Conservation (phyloP, 164 flowering plant genomes). For the Vitis labrusca region DNA sequence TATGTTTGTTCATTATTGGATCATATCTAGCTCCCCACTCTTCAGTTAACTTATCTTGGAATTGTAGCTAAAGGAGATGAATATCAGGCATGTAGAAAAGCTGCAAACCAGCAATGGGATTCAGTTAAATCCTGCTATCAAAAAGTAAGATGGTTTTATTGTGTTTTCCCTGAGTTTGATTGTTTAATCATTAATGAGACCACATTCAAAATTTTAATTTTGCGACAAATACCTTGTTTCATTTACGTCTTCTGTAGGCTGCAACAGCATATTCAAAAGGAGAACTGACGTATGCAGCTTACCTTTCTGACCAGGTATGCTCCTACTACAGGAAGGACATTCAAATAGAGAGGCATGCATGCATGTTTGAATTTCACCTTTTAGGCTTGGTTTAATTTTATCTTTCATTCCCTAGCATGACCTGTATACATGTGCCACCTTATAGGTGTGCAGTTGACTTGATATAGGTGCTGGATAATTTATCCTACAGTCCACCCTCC, state of each 20-base stretch:
- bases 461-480: no score
- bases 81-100: constrained; percentile 57
- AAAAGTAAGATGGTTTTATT: constrained; percentile 46
- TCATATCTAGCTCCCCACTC: background rate
- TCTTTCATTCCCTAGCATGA: background rate
- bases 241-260: constrained; percentile 52
- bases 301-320: constrained; percentile 82
- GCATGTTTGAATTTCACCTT: background rate
- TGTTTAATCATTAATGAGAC: background rate
- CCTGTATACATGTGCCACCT: background rate
- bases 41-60: constrained; percentile 9
- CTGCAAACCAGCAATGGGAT: constrained; percentile 72
- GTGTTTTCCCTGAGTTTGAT: background rate
- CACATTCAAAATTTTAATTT: background rate
- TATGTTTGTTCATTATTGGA: background rate
- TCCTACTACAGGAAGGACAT: background rate
- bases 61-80: constrained; percentile 71
- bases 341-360: background rate
- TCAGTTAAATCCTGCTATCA: constrained; percentile 66
- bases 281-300: constrained; percentile 55
- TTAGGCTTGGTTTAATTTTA: background rate
- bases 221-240: background rate
- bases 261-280: constrained; percentile 78
- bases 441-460: no score
- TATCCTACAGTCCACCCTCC: no score